Evolutionary conservation across 768 basidiomycete species (phyloP).

Genomic region (Suillus plorans): DNA sequence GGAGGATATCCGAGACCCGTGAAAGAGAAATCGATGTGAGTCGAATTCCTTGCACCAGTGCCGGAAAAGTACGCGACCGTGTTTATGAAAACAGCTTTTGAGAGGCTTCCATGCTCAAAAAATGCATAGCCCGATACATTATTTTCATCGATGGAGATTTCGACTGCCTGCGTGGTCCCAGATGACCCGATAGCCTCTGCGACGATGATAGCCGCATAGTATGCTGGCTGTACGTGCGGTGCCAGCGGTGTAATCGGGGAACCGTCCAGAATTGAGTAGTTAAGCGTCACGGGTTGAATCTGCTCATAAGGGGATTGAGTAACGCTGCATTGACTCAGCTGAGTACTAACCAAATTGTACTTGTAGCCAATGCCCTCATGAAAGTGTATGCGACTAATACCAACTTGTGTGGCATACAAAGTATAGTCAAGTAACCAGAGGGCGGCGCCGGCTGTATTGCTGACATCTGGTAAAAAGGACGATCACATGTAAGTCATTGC

Average conservation of each 20-base stretch:
- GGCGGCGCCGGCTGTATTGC: constrained; percentile 69
- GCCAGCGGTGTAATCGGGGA: constrained; percentile 48
- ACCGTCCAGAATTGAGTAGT: constrained; percentile 57
- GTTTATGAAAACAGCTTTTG: constrained; percentile 59
- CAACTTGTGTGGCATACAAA: constrained; percentile 56
- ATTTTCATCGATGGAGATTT: constrained; percentile 46
- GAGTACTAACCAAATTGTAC: constrained; percentile 53
- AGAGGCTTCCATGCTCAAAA: constrained; percentile 1
- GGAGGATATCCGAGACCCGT: neutral
- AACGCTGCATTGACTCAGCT: too few relatives aligned
- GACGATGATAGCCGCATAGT: constrained; percentile 63
- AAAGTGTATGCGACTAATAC: constrained; percentile 56
- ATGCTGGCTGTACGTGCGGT: constrained; percentile 64
- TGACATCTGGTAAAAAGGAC: constrained; percentile 43
- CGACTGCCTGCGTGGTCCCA: constrained; percentile 41
- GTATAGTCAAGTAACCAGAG: constrained; percentile 69
- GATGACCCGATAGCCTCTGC: constrained; percentile 55
- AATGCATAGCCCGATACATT: constrained; percentile 44
- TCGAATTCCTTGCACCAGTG: constrained; percentile 21
- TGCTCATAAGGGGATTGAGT: constrained; percentile 21
- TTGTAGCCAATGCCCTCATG: constrained; percentile 72
- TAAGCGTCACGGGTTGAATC: constrained; percentile 65
- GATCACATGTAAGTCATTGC: neutral
- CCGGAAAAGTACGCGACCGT: constrained; percentile 47
- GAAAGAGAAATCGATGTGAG: constrained; percentile 4